Evolutionary conservation across 2,329 filamentous ascomycete genomes (phyloP).

Genomic region (Diaporthe sp.): DNA sequence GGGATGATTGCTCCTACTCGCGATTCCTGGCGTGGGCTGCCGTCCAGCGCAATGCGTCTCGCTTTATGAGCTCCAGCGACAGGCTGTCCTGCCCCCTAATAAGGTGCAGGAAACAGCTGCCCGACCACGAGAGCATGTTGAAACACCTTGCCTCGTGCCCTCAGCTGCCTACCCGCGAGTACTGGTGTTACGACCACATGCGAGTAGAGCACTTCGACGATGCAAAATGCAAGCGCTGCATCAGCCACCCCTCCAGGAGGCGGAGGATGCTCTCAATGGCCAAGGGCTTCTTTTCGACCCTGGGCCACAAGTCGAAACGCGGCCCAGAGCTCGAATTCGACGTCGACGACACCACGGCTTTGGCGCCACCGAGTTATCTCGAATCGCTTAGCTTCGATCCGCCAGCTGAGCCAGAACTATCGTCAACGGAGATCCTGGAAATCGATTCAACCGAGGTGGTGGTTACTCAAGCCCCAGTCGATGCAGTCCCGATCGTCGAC

Average conservation of each 20-base stretch:
- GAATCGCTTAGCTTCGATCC: slow-evolving; percentile 55
- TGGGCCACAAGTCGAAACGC: slow-evolving; percentile 63
- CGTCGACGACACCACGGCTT: slow-evolving; percentile 47
- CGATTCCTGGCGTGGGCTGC: slow-evolving; percentile 71
- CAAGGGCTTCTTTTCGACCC: slow-evolving; percentile 66
- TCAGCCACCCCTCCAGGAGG: slow-evolving; percentile 65
- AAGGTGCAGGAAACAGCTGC: slow-evolving; percentile 63
- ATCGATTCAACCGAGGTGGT: slow-evolving; percentile 63
- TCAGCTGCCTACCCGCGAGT: slow-evolving; percentile 64
- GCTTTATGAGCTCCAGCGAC: slow-evolving; percentile 61
- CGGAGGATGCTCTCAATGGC: slow-evolving; percentile 66
- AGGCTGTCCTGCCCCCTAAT: slow-evolving; percentile 66
- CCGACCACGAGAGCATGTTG: slow-evolving; percentile 67
- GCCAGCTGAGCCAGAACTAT: slow-evolving; percentile 58
- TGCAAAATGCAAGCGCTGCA: slow-evolving; percentile 63
- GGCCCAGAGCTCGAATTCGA: slow-evolving; percentile 47
- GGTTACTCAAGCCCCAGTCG: slow-evolving; percentile 44
- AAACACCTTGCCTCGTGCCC: slow-evolving; percentile 64
- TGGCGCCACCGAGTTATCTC: slow-evolving; percentile 60
- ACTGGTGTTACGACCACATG: slow-evolving; percentile 69
- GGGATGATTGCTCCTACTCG: slow-evolving; percentile 65
- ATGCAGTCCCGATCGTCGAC: slow-evolving; percentile 45
- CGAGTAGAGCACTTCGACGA: slow-evolving; percentile 67
- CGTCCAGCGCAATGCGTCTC: slow-evolving; percentile 65
- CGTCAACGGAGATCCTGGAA: slow-evolving; percentile 65